Evolutionary conservation across 106 monocot genomes (phyloP), one percentile per base, ranked within the genome.

Genomic region (Platanthera guangdongensis): DNA sequence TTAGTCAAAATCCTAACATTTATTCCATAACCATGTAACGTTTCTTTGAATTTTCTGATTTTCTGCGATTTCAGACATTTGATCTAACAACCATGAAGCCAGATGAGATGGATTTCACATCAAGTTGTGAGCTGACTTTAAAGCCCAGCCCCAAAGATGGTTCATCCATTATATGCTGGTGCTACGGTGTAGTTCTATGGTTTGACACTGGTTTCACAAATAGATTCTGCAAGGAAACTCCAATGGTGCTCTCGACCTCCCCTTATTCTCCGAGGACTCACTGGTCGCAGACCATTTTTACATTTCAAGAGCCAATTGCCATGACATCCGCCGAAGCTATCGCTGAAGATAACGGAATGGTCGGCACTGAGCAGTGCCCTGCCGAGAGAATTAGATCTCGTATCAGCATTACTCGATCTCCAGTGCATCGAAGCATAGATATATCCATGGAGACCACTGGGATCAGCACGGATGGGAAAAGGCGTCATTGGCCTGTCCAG

Each of bases 251-350:
- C 1, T 87, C 99, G 9, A 99, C 99, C 13, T 94, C 99, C 0
- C 99, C 99, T 6, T 88, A 88, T 30, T 70, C 63, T 18, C 81
- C 84, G 14, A 83, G 62, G 49, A 99, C 99, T 81, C 99, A 99
- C 49, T 94, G 99, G 99, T 86, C 81, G 15, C 99, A 99, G 72
- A 94, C 99, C 64, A 90, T 99, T 78, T 81, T 99, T 51, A 94
- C 99, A 77, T 99, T 99, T 48, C 78, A 65, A 65, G 86, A 99
- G 73, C 92, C 99, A 22, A 83, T 99, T n/a, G 88, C 88, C 12
- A 81, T 99, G 87, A 22, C 80, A 21, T 76, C 84, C 6, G 71
- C 71, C 0, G 75, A 82, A 55, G 68, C 50, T 9, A n/a, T 15
- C 16, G 10, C 18, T 9, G 47, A 68, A 32, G 9, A 65, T 14